These are phyloP conservation scores for Chrysoporthe austroafricana DNA, from an alignment of 2,329 filamentous ascomycete species.

Conservation along the genomic window DNA sequence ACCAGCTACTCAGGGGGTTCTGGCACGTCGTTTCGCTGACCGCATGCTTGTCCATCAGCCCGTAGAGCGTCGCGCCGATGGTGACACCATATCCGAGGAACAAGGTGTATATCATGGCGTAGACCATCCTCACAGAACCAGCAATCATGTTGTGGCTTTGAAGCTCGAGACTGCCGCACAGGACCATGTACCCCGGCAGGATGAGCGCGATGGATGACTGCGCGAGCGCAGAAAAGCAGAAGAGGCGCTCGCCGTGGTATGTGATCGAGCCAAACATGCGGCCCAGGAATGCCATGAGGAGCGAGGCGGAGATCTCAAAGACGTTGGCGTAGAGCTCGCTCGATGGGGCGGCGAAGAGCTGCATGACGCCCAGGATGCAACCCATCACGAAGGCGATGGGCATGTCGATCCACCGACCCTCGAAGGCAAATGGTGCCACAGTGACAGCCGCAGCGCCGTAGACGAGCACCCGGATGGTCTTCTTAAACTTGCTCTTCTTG, in stretches of 20 bases:
- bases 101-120: slow-evolving; percentile 74
- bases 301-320: slow-evolving; percentile 53
- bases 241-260: slow-evolving; percentile 51
- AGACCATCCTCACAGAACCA: slow-evolving; percentile 74
- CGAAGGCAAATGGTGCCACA: slow-evolving; percentile 81
- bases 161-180: slow-evolving; percentile 60
- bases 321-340: slow-evolving; percentile 64
- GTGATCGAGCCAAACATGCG: slow-evolving; percentile 71
- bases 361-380: slow-evolving; percentile 72
- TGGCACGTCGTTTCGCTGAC: slow-evolving; percentile 51
- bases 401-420: slow-evolving; percentile 76
- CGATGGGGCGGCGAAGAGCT: slow-evolving; percentile 73
- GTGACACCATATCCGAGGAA: slow-evolving; percentile 76
- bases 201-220: slow-evolving; percentile 79
- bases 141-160: slow-evolving; percentile 72
- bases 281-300: slow-evolving; percentile 69
- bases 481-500: slow-evolving; percentile 50
- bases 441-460: slow-evolving; percentile 77
- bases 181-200: slow-evolving; percentile 72
- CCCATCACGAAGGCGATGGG: slow-evolving; percentile 78
- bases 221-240: slow-evolving; percentile 73
- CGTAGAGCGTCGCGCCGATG: slow-evolving; percentile 66
- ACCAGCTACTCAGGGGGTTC: slow-evolving; percentile 52
- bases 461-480: slow-evolving; percentile 63
- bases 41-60: slow-evolving; percentile 60